A percentile compares a stretch with the other conserved stretches of the same genome.
Evolutionary conservation across 257 asterid species (phyloP).

Genomic region (Thymus quinquecostatus): DNA sequence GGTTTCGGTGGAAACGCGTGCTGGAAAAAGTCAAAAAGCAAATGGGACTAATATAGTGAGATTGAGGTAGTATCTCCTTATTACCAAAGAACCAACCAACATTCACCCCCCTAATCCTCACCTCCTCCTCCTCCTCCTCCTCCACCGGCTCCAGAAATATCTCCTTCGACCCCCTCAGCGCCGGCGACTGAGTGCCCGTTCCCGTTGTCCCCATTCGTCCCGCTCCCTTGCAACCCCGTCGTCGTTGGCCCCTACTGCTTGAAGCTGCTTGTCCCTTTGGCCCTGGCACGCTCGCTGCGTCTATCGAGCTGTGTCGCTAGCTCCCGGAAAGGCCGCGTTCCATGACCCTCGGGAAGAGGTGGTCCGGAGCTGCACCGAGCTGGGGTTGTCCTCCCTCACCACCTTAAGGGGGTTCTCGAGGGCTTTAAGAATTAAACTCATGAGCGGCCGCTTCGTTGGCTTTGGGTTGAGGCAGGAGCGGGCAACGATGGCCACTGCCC

Average conservation of each 20-base stretch:
- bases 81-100: constrained; percentile 48
- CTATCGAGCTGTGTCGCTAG: constrained; percentile 88
- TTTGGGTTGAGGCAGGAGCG: constrained; percentile 92
- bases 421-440: constrained; percentile 90
- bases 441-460: constrained; percentile 84
- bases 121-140: constrained; percentile 46
- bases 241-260: constrained; percentile 54
- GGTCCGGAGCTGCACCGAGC: constrained; percentile 81
- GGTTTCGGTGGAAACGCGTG: no score
- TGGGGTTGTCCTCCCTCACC: constrained; percentile 75
- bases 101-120: constrained; percentile 29
- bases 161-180: constrained; percentile 73
- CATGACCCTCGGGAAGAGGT: constrained; percentile 91
- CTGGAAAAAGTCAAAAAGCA: no score
- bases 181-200: constrained; percentile 49
- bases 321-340: constrained; percentile 88
- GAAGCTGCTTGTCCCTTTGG: constrained; percentile 62
- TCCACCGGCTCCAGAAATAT: constrained; percentile 81
- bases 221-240: constrained; percentile 76
- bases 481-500: constrained; percentile 98
- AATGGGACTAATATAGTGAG: no score
- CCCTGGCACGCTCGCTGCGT: constrained; percentile 51
- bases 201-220: constrained; percentile 52
- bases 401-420: constrained; percentile 89
- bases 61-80: constrained; percentile 7